These are phyloP conservation scores for Lachancea meyersii DNA, from an alignment of 805 yeast genomes.

Conservation along the genomic window DNA sequence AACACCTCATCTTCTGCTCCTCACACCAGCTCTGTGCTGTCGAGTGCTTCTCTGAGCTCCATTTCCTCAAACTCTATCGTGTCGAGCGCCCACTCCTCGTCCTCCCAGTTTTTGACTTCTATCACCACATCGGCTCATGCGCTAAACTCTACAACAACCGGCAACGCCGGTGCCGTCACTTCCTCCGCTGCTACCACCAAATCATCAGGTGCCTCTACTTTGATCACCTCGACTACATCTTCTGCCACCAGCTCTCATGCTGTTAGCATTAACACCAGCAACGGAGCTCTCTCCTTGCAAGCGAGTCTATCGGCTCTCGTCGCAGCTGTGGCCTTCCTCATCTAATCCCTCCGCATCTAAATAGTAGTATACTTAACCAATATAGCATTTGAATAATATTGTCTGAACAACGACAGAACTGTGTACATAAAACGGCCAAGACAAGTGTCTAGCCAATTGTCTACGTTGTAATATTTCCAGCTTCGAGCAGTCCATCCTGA, in stretches of 20 bases:
- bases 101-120: slow-evolving; percentile 3
- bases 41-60: too few relatives aligned
- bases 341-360: slow-evolving; percentile 1
- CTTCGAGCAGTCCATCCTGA: too few relatives aligned
- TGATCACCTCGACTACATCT: neutral
- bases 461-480: too few relatives aligned
- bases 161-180: neutral
- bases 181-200: neutral
- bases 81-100: slow-evolving; percentile 8
- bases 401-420: neutral
- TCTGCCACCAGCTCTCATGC: slow-evolving; percentile 5
- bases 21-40: slow-evolving; percentile 4
- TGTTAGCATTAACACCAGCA: slow-evolving; percentile 9
- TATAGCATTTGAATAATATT: neutral
- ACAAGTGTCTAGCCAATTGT: too few relatives aligned
- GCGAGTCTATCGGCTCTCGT: slow-evolving; percentile 8
- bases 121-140: neutral
- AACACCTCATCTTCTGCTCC: slow-evolving; percentile 1
- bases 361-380: neutral
- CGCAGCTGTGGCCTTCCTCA: slow-evolving; percentile 9
- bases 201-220: neutral
- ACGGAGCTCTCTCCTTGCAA: slow-evolving; percentile 4
- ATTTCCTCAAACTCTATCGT: too few relatives aligned
- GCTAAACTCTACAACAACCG: neutral
- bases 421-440: neutral